Evolutionary conservation across 495 filamentous ascomycete species (phyloP), one percentile per base, ranked within the genome.

Genomic region (Neurospora tetraspora): DNA sequence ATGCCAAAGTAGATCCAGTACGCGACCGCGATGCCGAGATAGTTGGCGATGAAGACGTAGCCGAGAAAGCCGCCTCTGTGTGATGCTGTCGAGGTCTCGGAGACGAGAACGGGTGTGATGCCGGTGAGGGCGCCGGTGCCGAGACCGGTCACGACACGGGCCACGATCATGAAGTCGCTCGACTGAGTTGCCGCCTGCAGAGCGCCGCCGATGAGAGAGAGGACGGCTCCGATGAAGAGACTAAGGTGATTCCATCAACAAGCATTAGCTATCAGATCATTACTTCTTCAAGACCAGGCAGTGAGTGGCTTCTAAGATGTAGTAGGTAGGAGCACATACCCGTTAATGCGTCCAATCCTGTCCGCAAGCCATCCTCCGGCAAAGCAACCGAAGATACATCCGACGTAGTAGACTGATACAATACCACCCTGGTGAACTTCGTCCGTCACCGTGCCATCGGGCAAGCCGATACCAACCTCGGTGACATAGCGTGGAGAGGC

Each of bases 1-100:
- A 89, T 74, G 47, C 87, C 86, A 73, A 89, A 90, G 23, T 86
- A 86, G 72, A 90, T 81, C 89, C 88, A 91, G 78, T 90, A 90
- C 9, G 88, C 88, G 38, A 90, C 78, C 4, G 85, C 84, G 39
- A 91, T 88, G 70, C 88, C 88, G 12, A 89, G 80, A 74, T 88
- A 86, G 73, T 86, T 87, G 8, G 85, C 85, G 73, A 88, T 87
- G 78, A 89, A 88, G 68, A 85, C 84, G 70, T 85, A 83, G 38
- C 83, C 86, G 27, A 88, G 78, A 72, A 81, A 85, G 27, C 81
- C 81, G 39, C 85, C 85, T 23, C 85, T 82, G 70, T 85, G 83
- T 39, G 81, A 76, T 20, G 85, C 83, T 12, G 81, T 82, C 18
- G 84, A 84, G 14, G 80, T 83, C 76, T 91, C 89, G 14, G 87